Evolutionary conservation across 208 protist genomes (phyloP).

Genomic region (Crithidia brevicula): DNA sequence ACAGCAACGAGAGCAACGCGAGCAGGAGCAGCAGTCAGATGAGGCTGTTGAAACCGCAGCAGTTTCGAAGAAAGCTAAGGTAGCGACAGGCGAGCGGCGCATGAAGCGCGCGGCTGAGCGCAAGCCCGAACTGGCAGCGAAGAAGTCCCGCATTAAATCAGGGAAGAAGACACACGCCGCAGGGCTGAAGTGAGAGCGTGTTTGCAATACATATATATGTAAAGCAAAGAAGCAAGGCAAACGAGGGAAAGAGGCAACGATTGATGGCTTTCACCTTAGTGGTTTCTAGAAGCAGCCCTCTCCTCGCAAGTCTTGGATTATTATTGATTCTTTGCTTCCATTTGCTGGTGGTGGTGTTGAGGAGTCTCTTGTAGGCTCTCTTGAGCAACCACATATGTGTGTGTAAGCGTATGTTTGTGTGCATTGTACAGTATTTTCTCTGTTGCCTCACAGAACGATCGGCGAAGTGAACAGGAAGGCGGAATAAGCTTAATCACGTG

Average conservation of each 20-base stretch:
- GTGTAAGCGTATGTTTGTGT: not conserved
- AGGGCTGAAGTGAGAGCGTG: too few species aligned
- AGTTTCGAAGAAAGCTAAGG: not conserved
- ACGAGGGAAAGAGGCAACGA: too few species aligned
- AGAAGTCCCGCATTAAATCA: not conserved
- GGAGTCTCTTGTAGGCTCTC: too few species aligned
- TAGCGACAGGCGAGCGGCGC: not conserved
- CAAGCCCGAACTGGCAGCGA: not conserved
- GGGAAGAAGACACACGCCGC: slow-evolving; percentile 18
- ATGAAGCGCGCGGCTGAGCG: not conserved
- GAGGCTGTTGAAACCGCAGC: not conserved
- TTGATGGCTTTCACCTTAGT: too few species aligned
- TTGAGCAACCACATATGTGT: too few species aligned
- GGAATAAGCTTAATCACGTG: not conserved
- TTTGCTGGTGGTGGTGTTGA: too few species aligned
- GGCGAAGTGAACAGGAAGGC: not conserved
- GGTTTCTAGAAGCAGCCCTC: too few species aligned
- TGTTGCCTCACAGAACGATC: not conserved
- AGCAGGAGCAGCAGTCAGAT: not conserved
- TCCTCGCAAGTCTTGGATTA: too few species aligned
- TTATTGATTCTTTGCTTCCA: too few species aligned
- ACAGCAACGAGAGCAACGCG: slow-evolving; percentile 2
- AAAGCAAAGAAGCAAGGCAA: too few species aligned
- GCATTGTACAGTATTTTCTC: not conserved
- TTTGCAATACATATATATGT: too few species aligned